Percentiles rank a stretch among this genome's conserved stretches.
Evolutionary conservation across 1,139 yeast species (phyloP).

Genomic region (Hansenula anomala): DNA sequence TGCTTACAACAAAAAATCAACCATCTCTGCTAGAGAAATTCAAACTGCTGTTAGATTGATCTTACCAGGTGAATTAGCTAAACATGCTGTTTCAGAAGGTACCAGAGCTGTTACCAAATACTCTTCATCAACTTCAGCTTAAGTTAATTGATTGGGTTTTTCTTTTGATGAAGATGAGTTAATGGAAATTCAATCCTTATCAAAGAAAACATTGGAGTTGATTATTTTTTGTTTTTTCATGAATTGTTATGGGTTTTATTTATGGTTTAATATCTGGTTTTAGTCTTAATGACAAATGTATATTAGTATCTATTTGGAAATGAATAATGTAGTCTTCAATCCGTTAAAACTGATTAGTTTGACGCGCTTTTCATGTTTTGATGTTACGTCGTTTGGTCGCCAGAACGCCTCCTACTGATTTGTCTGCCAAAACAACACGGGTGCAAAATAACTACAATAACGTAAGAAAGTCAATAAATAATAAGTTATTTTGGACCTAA

Average conservation of each 20-base stretch:
- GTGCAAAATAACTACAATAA: too few species aligned
- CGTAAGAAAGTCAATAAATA: too few species aligned
- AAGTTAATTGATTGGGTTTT: too few species aligned
- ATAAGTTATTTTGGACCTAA: too few species aligned
- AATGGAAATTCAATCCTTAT: too few species aligned
- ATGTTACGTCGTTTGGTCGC: too few species aligned
- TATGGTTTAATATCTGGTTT: conserved; percentile 4
- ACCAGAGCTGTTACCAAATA: conserved; percentile 99
- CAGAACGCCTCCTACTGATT: too few species aligned
- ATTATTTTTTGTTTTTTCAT: background rate
- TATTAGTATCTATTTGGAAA: conserved; percentile 3
- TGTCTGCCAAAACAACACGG: too few species aligned
- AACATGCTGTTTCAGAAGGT: conserved; percentile 99
- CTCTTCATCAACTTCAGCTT: conserved; percentile 71
- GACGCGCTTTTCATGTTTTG: too few species aligned
- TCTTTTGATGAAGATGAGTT: too few species aligned
- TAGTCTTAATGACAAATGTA: conserved; percentile 4
- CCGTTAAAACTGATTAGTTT: too few species aligned
- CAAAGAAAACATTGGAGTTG: background rate
- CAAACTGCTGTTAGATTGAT: conserved; percentile 99
- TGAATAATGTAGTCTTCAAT: too few species aligned
- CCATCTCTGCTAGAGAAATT: conserved; percentile 98
- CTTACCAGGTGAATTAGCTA: conserved; percentile 99
- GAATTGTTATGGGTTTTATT: conserved; percentile 4
- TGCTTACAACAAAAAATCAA: conserved; percentile 98